These are phyloP conservation scores for Vaccinium corymbosum DNA, from an alignment of 148 eudicot genomes.

Conservation along the genomic window DNA sequence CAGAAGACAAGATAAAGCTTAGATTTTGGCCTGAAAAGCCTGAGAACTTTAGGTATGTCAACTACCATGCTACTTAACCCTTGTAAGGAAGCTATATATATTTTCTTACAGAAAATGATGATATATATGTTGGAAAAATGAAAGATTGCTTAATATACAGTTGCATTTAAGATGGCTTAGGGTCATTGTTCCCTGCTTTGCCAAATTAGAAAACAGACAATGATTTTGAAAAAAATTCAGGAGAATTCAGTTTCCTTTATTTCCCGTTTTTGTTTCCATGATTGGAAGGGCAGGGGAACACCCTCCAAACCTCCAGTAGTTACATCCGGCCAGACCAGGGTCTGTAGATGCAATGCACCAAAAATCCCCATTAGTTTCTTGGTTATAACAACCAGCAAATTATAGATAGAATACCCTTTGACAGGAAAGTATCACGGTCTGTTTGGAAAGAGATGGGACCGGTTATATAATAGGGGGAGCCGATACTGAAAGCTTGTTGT, in stretches of 20 bases:
- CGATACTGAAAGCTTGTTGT: too few relatives aligned
- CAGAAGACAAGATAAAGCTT: conserved; percentile 39
- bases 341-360: background rate
- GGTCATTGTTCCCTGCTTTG: background rate
- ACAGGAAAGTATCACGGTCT: background rate
- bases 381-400: background rate
- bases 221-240: background rate
- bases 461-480: background rate
- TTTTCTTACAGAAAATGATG: background rate
- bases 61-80: background rate
- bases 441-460: background rate
- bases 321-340: background rate
- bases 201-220: background rate
- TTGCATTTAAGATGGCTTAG: background rate
- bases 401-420: background rate
- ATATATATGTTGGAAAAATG: background rate
- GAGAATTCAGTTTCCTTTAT: background rate
- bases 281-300: background rate
- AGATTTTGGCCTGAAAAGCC: conserved; percentile 64
- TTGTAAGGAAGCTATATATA: background rate
- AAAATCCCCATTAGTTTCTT: background rate
- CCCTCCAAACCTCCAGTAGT: background rate
- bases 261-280: background rate
- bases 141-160: background rate
- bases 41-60: conserved; percentile 37